Conservation (phyloP, 2,329 filamentous ascomycete species). For the Penicillium concentricum region DNA sequence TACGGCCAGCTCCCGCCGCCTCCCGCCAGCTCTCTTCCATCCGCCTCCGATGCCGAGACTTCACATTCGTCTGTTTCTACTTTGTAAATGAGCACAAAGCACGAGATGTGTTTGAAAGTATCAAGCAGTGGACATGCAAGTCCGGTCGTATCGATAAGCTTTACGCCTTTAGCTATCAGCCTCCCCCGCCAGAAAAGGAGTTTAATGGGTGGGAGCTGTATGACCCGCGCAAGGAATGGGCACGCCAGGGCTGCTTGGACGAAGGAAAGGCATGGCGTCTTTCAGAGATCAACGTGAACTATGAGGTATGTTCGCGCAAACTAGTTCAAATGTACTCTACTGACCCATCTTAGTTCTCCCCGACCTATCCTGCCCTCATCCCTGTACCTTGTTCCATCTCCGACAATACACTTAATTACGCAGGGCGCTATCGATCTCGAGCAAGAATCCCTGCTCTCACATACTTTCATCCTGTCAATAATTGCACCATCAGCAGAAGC, state of each 20-base stretch:
- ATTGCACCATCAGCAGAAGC: conserved; percentile 92
- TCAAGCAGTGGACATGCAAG: conserved; percentile 77
- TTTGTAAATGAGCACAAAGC: conserved; percentile 73
- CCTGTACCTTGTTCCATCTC: conserved; percentile 86
- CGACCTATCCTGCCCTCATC: conserved; percentile 84
- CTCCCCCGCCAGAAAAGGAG: conserved; percentile 69
- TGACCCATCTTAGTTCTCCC: conserved; percentile 63
- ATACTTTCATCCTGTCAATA: conserved; percentile 95
- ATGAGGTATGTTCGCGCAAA: conserved; percentile 51
- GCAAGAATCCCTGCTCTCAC: conserved; percentile 84
- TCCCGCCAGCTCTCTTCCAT: conserved; percentile 76
- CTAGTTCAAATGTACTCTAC: conserved; percentile 15
- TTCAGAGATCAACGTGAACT: conserved; percentile 85
- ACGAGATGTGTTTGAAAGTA: conserved; percentile 82
- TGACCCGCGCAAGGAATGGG: conserved; percentile 80
- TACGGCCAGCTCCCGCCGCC: conserved; percentile 69
- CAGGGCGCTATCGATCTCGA: conserved; percentile 81
- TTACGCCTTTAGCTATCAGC: conserved; percentile 83
- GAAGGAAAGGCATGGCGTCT: conserved; percentile 86
- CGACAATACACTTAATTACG: conserved; percentile 96
- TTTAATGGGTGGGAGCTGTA: conserved; percentile 83
- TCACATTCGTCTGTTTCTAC: conserved; percentile 89
- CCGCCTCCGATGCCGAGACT: conserved; percentile 86
- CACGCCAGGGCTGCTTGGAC: conserved; percentile 79
- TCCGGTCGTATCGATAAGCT: conserved; percentile 81